phyloP scores from a whole-genome alignment of 1,284 basidiomycete species.

The Wallemia ichthyophaga region DNA sequence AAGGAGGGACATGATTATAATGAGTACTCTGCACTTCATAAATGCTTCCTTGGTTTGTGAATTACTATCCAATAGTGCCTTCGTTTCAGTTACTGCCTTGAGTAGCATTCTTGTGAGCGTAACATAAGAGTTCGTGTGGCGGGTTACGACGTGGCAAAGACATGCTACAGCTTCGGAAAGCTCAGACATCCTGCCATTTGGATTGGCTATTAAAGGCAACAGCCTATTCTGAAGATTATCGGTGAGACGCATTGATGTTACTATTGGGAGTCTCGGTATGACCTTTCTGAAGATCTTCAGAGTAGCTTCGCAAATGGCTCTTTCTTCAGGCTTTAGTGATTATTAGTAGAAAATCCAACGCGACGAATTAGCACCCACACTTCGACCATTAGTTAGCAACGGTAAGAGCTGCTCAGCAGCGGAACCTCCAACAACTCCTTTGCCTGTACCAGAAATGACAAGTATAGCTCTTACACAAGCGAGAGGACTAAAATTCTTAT shows the following conservation, averaged over 20 bases:
- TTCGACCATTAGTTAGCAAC: constrained; percentile 49
- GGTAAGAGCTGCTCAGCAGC: constrained; percentile 56
- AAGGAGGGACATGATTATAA: constrained; percentile 52
- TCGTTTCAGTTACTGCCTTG: constrained; percentile 5
- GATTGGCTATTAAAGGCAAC: constrained; percentile 63
- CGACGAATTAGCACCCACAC: constrained; percentile 19
- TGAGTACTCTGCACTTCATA: constrained; percentile 22
- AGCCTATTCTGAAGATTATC: constrained; percentile 47
- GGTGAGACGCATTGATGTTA: constrained; percentile 45
- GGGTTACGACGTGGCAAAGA: constrained; percentile 50
- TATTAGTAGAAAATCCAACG: neutral
- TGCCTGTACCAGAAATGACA: constrained; percentile 46
- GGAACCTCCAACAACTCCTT: constrained; percentile 41
- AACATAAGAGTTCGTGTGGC: constrained; percentile 57
- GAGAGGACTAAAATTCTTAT: neutral
- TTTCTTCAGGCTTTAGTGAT: constrained; percentile 28
- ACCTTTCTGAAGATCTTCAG: constrained; percentile 60
- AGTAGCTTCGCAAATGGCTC: constrained; percentile 46
- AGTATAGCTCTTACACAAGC: constrained; percentile 49
- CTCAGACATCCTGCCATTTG: neutral
- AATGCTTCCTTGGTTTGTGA: constrained; percentile 2
- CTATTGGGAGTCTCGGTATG: constrained; percentile 62
- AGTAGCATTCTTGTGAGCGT: constrained; percentile 32
- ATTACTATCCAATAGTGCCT: constrained; percentile 5
- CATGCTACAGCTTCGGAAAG: constrained; percentile 73